A percentile compares a stretch with the other conserved stretches of the same genome.
These are phyloP conservation scores for Chlamydomonas applanata DNA, from an alignment of 139 green algal species.

Conservation along the genomic window DNA sequence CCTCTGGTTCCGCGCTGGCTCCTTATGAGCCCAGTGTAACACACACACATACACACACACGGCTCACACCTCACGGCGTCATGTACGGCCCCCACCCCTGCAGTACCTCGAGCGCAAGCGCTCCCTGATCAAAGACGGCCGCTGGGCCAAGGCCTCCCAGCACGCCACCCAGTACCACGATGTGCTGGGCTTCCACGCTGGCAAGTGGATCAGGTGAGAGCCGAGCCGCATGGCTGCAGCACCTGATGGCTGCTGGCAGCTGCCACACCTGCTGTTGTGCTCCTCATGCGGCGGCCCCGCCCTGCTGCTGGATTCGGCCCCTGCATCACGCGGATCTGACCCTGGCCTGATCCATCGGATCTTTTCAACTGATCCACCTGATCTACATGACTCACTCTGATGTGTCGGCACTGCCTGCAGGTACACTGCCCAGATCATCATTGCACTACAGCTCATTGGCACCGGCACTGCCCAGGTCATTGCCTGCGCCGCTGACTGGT, in stretches of 20 bases:
- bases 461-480: conserved; percentile 24
- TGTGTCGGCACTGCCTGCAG: no score
- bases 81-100: no score
- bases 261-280: no score
- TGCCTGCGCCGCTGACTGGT: conserved; percentile 25
- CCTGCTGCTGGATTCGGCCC: neutral
- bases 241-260: no score
- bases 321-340: neutral
- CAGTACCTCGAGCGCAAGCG: conserved; percentile 25
- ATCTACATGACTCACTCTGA: no score
- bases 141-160: conserved; percentile 8
- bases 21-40: no score
- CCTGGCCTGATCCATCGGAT: no score
- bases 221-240: no score
- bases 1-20: no score
- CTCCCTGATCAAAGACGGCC: conserved; percentile 4
- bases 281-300: neutral
- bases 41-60: no score
- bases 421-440: conserved; percentile 10
- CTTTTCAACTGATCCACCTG: no score
- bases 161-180: conserved; percentile 29
- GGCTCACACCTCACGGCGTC: no score
- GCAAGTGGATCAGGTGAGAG: conserved; percentile 8
- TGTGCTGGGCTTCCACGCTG: conserved; percentile 19
- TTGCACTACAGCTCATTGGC: conserved; percentile 18